A percentile compares a stretch with the other conserved stretches of the same genome.
Evolutionary conservation across 2,329 filamentous ascomycete genomes (phyloP).

Genomic region (Furcasterigmium sp.): DNA sequence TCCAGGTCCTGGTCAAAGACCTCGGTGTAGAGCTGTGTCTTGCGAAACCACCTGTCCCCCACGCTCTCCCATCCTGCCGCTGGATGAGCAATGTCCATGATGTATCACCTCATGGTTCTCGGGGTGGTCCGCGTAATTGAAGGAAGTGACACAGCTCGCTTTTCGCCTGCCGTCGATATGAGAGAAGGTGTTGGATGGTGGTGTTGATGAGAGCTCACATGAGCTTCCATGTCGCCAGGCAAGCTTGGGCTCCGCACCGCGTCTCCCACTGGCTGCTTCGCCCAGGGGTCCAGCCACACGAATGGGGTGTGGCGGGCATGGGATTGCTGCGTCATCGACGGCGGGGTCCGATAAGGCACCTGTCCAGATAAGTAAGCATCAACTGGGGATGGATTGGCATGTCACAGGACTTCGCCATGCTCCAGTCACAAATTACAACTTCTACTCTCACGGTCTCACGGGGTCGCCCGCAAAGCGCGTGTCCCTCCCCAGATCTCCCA

Average conservation of each 20-base stretch:
- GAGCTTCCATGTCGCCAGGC: constrained; percentile 1
- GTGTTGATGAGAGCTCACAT: constrained; percentile 1
- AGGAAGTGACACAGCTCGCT: not conserved
- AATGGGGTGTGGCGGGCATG: constrained; percentile 9
- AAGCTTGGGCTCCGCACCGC: not conserved
- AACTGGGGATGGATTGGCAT: too few relatives aligned
- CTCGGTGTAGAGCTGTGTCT: constrained; percentile 85
- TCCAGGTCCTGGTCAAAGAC: constrained; percentile 92
- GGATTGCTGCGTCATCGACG: constrained; percentile 9
- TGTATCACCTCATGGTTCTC: constrained; percentile 21
- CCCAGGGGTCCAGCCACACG: too few relatives aligned
- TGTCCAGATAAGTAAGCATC: too few relatives aligned
- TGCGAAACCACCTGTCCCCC: constrained; percentile 91
- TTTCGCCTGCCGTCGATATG: not conserved
- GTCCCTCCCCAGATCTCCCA: not conserved
- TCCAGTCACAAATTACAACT: not conserved
- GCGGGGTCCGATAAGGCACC: constrained; percentile 1
- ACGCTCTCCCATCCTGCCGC: constrained; percentile 92
- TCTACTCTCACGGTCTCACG: not conserved
- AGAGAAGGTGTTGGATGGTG: not conserved
- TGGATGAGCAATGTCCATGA: constrained; percentile 57
- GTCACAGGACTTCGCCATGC: not conserved
- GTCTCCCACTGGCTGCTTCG: too few relatives aligned
- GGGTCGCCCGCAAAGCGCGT: not conserved
- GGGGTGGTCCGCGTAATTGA: not conserved